Base-by-base conservation (phyloP, 225 moss, liverwort and hornwort genomes). In the Antitrichia curtipendula region DNA sequence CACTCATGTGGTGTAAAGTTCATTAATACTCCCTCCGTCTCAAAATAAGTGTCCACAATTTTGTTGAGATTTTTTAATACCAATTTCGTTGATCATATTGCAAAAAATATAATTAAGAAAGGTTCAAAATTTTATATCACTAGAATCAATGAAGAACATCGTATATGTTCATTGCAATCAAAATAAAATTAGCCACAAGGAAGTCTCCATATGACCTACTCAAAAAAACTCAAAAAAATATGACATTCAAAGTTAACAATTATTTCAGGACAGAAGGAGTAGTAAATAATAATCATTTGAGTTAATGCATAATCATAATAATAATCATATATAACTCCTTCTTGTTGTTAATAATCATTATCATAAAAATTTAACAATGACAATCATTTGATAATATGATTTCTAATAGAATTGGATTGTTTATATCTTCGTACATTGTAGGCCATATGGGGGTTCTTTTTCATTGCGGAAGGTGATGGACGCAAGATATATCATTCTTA, bases 401-500 rank as follows among this genome's bases (percentile, higher is more conserved):
- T 75, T 52, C 2, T 9, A 38, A n/a, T 50, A 6, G 2, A 49
- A 75, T 62, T 82, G 12, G 3, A 40, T 80, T 89, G 17, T 61
- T 70, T 8, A 29, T 13, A 13, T 74, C 6, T 32, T 8, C 50
- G 6, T 60, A 19, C 74, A 52, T 43, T 72, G 52, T 52, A 95
- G 93, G 53, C 93, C 95, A 29, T 95, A 92, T 27, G 95, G 95
- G 1, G 92, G 93, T 27, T 91, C 93, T 5, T 93, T 95, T 89
- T 92, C 91, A 59, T 74, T 86, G 4, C 69, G 86, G 8, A 93
- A 90, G 77, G 89, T 93, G 31, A 84, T 91, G 27, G 90, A 90
- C 84, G 89, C 95, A 41, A 88, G 93, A 82, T 93, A 92, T 82
- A 91, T 95, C 17, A 95, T 95, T 16, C 87, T 95, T 31, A 95